These are phyloP conservation scores for Salvia miltiorrhiza DNA, from an alignment of 257 asterid species.

Conservation along the genomic window DNA sequence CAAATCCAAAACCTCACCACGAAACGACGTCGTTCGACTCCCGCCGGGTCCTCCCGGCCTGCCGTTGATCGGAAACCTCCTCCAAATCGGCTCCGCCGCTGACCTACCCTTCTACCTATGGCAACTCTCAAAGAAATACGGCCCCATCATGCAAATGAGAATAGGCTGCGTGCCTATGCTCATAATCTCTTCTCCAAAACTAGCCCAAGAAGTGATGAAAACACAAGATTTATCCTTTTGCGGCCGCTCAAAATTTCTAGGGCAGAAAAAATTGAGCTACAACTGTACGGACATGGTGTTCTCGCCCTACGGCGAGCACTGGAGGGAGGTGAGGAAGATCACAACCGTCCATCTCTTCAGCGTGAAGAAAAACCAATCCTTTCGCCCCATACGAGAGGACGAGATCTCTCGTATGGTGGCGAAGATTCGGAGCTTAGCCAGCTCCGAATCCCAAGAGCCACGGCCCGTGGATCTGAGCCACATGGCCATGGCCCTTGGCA, in stretches of 20 bases:
- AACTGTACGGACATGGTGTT: slow-evolving; percentile 9
- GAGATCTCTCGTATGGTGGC: not conserved
- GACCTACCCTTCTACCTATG: slow-evolving; percentile 5
- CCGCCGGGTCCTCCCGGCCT: slow-evolving; percentile 28
- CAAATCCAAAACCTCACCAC: not conserved
- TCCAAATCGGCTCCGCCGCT: not conserved
- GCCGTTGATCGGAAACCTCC: slow-evolving; percentile 28
- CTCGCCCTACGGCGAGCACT: slow-evolving; percentile 6
- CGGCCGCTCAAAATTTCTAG: not conserved
- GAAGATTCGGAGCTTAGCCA: not conserved
- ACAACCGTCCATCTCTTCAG: slow-evolving; percentile 6
- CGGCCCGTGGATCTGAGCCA: not conserved
- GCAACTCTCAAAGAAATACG: slow-evolving; percentile 18
- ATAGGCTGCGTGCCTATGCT: not conserved
- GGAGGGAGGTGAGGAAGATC: slow-evolving; percentile 23
- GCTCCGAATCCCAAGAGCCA: not conserved
- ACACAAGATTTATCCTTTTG: slow-evolving; percentile 22
- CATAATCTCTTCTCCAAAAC: slow-evolving; percentile 14
- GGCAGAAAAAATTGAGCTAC: not conserved
- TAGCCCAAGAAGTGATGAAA: slow-evolving; percentile 20
- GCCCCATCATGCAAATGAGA: slow-evolving; percentile 14
- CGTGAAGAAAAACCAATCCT: slow-evolving; percentile 5
- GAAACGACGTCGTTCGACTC: not conserved
- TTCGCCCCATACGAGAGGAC: slow-evolving; percentile 13
- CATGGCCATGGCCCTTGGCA: not conserved